Base-by-base conservation (phyloP, 768 basidiomycete species). In the Phanerochaete sordida region DNA sequence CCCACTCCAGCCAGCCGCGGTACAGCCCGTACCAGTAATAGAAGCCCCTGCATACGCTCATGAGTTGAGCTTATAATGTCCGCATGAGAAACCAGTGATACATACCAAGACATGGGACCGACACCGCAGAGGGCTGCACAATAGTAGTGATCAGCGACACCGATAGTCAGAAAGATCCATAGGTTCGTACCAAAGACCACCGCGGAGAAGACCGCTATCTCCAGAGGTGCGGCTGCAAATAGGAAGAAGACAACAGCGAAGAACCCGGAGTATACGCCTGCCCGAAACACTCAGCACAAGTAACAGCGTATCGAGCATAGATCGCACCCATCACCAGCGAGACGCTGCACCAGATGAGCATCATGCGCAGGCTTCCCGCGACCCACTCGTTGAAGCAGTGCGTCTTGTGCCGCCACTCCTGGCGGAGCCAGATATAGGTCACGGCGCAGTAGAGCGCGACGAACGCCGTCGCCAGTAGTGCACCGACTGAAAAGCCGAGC, bases 391-490 rank as follows among this genome's bases (percentile, higher is more conserved):
- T n/a, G 24, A 54, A 54, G 21, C 24, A 23, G 52, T 43, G 23
- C 2, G 21, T 13, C 23, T 54, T 35, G 33, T 35, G 52, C 13
- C 12, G 31, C 52, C 52, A 54, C 31, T 54, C 52, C 24, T 35
- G 33, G 6, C 52, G 52, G 19, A 54, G 37, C 52, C 52, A 54
- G 31, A 54, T 54, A 21, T 54, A 54, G 7, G 52, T 54, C 30
- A 54, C 52, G 2, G 52, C 52, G 31, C 52, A 54, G 24, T 54
- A 54, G 13, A 54, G 13, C 15, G 52, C 52, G 21, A 27, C 31
- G 8, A 54, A 43, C 8, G 52, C 16, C n/a, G 52, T 54, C 31
- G 37, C 31, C 4, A 54, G 24, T 12, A 54, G 24, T 6, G 52
- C 52, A n/a, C 15, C 8, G 15, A 54, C 37, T 6, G 33, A 28